Evolutionary conservation across 345 rosid genomes (phyloP), one percentile per base, ranked within the genome.

Genomic region (Litchi chinensis): DNA sequence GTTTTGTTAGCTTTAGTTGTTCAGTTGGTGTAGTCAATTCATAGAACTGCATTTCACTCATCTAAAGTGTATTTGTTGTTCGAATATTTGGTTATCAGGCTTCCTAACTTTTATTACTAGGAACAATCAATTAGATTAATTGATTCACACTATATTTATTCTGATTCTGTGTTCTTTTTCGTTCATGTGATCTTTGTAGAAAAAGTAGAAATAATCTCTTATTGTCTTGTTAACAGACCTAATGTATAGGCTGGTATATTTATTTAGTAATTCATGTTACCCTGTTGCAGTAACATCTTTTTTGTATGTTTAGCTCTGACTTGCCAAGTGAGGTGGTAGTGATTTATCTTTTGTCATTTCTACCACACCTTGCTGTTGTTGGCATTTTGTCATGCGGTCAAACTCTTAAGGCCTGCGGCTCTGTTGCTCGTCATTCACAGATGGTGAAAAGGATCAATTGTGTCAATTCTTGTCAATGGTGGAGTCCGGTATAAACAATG

Each of bases 401-500:
- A 26, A 26, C 28, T 26, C 28, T 26, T 26, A 26, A 26, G 28
- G 28, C 28, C 28, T 40, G 21, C 22, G 52, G 54, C 39, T 60
- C 6, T 56, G 40, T 71, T 26, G 32, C 60, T 28, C 22, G 7
- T 19, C 44, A 7, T 39, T 10, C 11, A 12, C 19, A 56, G 22
- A 3, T 8, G 24, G 40, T 71, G 64, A 19, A 72, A 54, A 56
- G 39, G 65, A 72, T n/a, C 65, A 16, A 4, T 11, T 60, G 46
- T 71, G 52, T 37, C n/a, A 44, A 11, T 46, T 57, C 18, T 57
- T 57, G 52, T 56, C 11, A n/a, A 73, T 59, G 67, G 75, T n/a
- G 13, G 54, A 73, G 67, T 73, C 22, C n/a, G n/a, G 37, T 11
- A 52, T 52, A 6, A 44, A 39, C 21, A 39, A 24, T n/a, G 12